Base-by-base conservation (phyloP, 2,329 filamentous ascomycete species). In the Penicillium sp. region DNA sequence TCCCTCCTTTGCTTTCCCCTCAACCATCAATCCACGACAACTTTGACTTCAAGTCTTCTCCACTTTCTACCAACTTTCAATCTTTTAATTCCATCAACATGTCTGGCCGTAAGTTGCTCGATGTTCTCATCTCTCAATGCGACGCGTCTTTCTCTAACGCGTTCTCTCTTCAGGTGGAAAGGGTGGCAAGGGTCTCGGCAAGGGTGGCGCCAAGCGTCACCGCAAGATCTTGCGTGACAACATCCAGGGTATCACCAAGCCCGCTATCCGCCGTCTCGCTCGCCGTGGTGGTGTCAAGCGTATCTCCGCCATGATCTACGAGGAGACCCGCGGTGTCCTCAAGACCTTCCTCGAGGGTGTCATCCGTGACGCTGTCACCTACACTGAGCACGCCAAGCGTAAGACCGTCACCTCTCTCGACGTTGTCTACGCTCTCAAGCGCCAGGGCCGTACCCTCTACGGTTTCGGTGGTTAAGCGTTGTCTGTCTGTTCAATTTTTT, bases 201-300 rank as follows among this genome's bases (percentile, higher is more conserved):
- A 96, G 87, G 92, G 92, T 65, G 92, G 92, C 77, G 92, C 92
- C 79, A 97, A 96, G 89, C 92, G 92, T 80, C 92, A 96, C 82
- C 87, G 92, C 73, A 96, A 96, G 89, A 96, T 96, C 83, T 85
- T 96, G 78, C 90, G 92, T 80, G 92, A 96, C 88, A 96, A 96
- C 89, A 96, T 96, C 74, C 92, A 96, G 82, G 92, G 92, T 81
- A 96, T 96, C 75, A 96, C 92, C 73, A 96, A 96, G 89, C 92
- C 92, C 69, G 92, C 92, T 70, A 96, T 96, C 79, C 88, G 92
- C 72, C 92, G 92, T 95, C 91, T 96, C 76, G 92, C 92, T 63
- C 92, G 92, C 81, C 91, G 92, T 94, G 92, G 92, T 79, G 92
- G 92, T 92, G 92, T 96, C 84, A 96, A 96, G 90, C 92, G 92